These are phyloP conservation scores for Carex parvula DNA, from an alignment of 176 grass and related monocot species.

Conservation along the genomic window DNA sequence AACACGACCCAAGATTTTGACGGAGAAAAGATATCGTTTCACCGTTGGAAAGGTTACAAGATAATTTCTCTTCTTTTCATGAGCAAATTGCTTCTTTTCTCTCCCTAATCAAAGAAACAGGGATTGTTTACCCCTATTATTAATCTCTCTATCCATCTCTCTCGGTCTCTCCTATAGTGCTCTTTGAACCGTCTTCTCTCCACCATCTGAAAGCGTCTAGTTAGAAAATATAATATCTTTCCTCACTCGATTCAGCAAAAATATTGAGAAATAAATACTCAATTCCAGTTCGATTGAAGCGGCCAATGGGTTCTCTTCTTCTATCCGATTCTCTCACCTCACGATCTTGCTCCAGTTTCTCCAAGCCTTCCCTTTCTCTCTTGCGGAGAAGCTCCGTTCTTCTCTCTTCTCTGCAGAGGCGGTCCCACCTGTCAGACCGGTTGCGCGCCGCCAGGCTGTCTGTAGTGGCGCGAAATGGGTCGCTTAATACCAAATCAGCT, in stretches of 20 bases:
- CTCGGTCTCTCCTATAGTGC: not conserved
- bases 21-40: not conserved
- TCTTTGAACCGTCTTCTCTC: slow-evolving; percentile 20
- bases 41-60: not conserved
- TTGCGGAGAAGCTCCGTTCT: not conserved
- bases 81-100: not conserved
- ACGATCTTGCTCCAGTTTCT: not conserved
- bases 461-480: slow-evolving; percentile 22
- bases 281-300: not conserved
- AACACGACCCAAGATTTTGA: not conserved
- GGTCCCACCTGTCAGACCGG: slow-evolving; percentile 17
- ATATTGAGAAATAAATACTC: not conserved
- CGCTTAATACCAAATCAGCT: slow-evolving; percentile 18
- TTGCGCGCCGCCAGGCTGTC: slow-evolving; percentile 10
- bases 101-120: not conserved
- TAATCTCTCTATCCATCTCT: slow-evolving; percentile 5
- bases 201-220: not conserved
- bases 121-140: not conserved
- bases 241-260: not conserved
- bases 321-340: slow-evolving; percentile 9
- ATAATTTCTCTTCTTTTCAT: not conserved
- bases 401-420: slow-evolving; percentile 2
- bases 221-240: slow-evolving; percentile 2
- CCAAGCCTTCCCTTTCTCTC: not conserved
- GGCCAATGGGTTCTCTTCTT: slow-evolving; percentile 13